phyloP scores from a whole-genome alignment of 331 rosid genomes.

The Stylosanthes scabra region DNA sequence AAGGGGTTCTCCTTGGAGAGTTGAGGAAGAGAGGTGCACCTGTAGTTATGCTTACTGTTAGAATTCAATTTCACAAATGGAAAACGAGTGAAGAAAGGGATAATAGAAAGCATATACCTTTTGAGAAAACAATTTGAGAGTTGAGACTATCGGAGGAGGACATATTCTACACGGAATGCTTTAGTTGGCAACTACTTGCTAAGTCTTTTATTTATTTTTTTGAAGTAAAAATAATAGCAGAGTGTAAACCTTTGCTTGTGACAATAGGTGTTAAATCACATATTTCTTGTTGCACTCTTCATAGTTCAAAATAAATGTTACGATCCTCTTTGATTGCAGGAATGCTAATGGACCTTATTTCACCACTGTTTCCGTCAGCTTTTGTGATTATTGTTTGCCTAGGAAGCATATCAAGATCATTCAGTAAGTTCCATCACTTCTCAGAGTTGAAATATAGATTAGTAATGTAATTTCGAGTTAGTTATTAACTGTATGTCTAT shows the following conservation, averaged over 20 bases:
- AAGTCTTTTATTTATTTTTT: neutral
- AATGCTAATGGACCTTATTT: constrained; percentile 96
- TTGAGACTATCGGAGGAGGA: constrained; percentile 9
- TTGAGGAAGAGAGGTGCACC: neutral
- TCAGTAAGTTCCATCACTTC: constrained; percentile 73
- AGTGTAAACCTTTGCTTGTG: constrained; percentile 12
- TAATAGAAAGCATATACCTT: neutral
- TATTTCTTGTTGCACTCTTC: constrained; percentile 25
- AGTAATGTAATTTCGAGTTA: neutral
- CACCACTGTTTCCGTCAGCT: constrained; percentile 92
- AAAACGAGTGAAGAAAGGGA: neutral
- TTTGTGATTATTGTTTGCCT: constrained; percentile 85
- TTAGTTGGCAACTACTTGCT: constrained; percentile 4
- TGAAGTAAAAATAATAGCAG: constrained; percentile 20
- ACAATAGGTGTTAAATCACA: constrained; percentile 8
- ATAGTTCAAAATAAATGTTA: constrained; percentile 33
- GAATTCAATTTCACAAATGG: constrained; percentile 4
- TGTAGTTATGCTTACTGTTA: constrained; percentile 9
- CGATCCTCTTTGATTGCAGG: constrained; percentile 56
- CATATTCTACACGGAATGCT: constrained; percentile 19
- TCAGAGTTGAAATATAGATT: constrained; percentile 16
- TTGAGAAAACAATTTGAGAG: neutral
- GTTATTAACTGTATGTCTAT: constrained; percentile 1
- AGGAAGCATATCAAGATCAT: constrained; percentile 96
- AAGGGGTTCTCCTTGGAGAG: constrained; percentile 10